These are phyloP conservation scores for Boletus vinaceobasis DNA, from an alignment of 768 basidiomycete genomes.

Conservation along the genomic window DNA sequence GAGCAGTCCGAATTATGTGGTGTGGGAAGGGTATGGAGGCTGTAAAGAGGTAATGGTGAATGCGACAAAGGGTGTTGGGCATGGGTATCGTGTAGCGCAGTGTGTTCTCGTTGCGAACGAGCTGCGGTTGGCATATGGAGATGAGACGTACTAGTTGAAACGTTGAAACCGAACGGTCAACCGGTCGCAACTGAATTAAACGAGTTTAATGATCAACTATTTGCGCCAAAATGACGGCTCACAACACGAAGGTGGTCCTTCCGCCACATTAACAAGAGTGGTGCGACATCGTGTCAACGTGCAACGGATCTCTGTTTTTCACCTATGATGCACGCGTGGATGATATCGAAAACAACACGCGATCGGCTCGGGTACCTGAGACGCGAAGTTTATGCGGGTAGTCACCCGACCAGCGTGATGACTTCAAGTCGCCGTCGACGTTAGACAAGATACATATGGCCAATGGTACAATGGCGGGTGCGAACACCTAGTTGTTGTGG, in stretches of 20 bases:
- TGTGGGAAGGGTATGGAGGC: slow-evolving; percentile 13
- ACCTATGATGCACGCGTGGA: background rate
- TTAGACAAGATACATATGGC: too few relatives aligned
- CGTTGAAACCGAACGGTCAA: background rate
- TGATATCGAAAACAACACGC: too few relatives aligned
- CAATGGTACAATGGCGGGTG: too few relatives aligned
- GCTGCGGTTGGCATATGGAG: too few relatives aligned
- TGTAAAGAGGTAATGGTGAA: slow-evolving; percentile 7
- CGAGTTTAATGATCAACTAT: too few relatives aligned
- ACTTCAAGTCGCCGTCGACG: too few relatives aligned
- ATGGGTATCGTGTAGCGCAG: slow-evolving; percentile 7
- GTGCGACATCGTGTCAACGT: background rate
- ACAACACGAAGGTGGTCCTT: background rate
- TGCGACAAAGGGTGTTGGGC: background rate
- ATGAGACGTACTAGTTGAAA: background rate
- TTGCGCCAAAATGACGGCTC: background rate
- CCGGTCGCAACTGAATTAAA: background rate
- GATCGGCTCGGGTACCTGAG: background rate
- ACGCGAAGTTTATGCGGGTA: background rate
- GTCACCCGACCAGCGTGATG: too few relatives aligned
- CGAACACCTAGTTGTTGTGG: too few relatives aligned
- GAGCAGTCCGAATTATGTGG: slow-evolving; percentile 14
- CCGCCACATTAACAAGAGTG: background rate
- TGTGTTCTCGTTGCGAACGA: slow-evolving; percentile 10
- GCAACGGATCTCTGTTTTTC: background rate